Percentiles rank a stretch among this genome's conserved stretches.
Evolutionary conservation across 129 eudicot species (phyloP).

Genomic region (Deinandra increscens): DNA sequence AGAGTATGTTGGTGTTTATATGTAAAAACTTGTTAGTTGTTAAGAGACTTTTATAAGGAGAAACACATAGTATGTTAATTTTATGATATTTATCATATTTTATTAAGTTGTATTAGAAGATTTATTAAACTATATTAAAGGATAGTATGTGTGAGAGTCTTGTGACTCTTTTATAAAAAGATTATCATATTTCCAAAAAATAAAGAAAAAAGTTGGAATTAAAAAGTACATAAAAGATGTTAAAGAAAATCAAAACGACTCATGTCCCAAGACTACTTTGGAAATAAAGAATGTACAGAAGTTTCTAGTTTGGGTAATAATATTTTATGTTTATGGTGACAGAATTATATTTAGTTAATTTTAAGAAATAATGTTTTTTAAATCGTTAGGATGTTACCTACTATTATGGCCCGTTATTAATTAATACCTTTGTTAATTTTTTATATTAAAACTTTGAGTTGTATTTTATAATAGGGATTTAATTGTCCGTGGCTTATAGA

Average conservation of each 20-base stretch:
- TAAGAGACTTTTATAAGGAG: too few relatives aligned
- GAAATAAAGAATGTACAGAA: constrained; percentile 25
- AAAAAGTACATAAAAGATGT: neutral
- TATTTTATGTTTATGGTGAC: constrained; percentile 28
- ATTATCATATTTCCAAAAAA: neutral
- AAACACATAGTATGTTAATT: too few relatives aligned
- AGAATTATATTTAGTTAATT: neutral
- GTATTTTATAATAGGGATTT: neutral
- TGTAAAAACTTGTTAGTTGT: too few relatives aligned
- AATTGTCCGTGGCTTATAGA: too few relatives aligned
- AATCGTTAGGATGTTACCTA: neutral
- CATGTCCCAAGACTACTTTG: constrained; percentile 20
- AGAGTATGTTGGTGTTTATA: too few relatives aligned
- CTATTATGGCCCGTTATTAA: neutral
- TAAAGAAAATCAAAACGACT: constrained; percentile 1
- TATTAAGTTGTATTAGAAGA: neutral
- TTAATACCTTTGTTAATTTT: neutral
- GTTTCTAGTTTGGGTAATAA: constrained; percentile 34
- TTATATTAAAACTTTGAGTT: neutral
- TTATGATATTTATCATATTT: too few relatives aligned
- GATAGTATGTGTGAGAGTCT: too few relatives aligned
- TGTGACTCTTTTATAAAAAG: too few relatives aligned
- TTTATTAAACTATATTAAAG: too few relatives aligned
- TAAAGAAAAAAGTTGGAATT: neutral
- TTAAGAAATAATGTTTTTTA: neutral